Evolutionary conservation across 495 filamentous ascomycete species (phyloP).

Genomic region (Penicillium coprophilum): DNA sequence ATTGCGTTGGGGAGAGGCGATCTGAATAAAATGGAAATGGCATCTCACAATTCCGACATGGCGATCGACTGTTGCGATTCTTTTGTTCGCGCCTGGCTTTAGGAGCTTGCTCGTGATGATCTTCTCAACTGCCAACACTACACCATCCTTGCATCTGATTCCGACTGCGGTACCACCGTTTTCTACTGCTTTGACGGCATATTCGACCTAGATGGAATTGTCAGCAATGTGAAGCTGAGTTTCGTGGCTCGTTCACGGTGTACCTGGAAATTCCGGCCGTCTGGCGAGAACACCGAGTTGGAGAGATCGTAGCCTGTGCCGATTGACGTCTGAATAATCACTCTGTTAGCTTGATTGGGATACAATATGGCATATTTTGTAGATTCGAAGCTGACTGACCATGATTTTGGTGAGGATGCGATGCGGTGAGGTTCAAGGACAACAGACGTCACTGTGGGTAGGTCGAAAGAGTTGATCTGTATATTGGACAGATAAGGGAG

Average conservation of each 20-base stretch:
- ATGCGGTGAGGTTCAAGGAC: conserved; percentile 10
- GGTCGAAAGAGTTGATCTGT: conserved; percentile 6
- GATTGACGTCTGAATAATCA: conserved; percentile 80
- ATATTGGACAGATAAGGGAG: not conserved
- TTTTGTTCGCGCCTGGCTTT: conserved; percentile 90
- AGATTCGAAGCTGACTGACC: conserved; percentile 24
- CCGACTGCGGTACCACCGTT: conserved; percentile 96
- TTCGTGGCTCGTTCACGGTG: conserved; percentile 5
- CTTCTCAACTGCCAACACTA: conserved; percentile 96
- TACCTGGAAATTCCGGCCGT: conserved; percentile 97
- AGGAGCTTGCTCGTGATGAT: conserved; percentile 92
- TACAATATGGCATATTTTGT: not conserved
- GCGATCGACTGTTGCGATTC: conserved; percentile 90
- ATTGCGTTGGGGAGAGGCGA: not conserved
- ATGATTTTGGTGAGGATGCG: conserved; percentile 28
- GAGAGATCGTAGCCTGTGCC: conserved; percentile 98
- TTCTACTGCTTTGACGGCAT: conserved; percentile 97
- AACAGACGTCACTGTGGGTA: conserved; percentile 7
- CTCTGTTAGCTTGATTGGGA: conserved; percentile 8
- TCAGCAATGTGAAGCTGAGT: conserved; percentile 11
- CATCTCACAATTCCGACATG: conserved; percentile 85
- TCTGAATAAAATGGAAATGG: not conserved
- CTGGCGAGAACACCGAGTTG: conserved; percentile 98
- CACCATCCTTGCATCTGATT: conserved; percentile 95
- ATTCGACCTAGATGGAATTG: conserved; percentile 67